Percentiles rank a stretch among this genome's conserved stretches.
Conservation (phyloP, 345 rosid genomes). For the Chamaenerion angustifolium region DNA sequence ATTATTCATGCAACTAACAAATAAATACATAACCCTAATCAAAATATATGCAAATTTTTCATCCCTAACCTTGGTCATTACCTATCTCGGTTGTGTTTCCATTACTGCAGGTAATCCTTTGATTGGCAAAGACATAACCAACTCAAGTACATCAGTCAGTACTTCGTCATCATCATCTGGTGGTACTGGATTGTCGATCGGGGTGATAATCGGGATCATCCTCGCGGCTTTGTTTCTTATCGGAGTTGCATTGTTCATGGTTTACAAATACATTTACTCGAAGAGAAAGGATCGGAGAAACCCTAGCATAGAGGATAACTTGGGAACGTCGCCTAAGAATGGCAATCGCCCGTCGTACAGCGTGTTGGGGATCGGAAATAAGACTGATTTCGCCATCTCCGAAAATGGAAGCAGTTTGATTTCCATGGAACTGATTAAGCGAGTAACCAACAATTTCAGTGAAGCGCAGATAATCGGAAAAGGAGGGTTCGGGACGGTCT, state of each 20-base stretch:
- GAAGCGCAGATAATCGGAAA: slow-evolving; percentile 51
- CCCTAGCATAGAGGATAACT: slow-evolving; percentile 5
- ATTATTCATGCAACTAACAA: too few relatives aligned
- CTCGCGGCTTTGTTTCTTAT: slow-evolving; percentile 25
- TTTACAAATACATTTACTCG: slow-evolving; percentile 24
- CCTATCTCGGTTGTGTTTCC: too few relatives aligned
- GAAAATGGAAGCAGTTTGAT: slow-evolving; percentile 51
- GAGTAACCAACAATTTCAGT: slow-evolving; percentile 60
- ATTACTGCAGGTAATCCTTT: too few relatives aligned
- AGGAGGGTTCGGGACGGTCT: slow-evolving; percentile 91
- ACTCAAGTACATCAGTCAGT: too few relatives aligned
- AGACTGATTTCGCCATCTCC: slow-evolving; percentile 25
- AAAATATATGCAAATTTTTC: too few relatives aligned
- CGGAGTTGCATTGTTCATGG: slow-evolving; percentile 29
- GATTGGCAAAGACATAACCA: too few relatives aligned
- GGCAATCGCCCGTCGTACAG: slow-evolving; percentile 11
- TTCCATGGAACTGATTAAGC: slow-evolving; percentile 50
- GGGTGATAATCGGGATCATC: slow-evolving; percentile 29
- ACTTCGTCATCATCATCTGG: too few relatives aligned
- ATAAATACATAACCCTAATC: too few relatives aligned
- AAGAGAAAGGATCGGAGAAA: slow-evolving; percentile 16
- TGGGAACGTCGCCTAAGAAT: slow-evolving; percentile 16
- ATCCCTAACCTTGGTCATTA: too few relatives aligned
- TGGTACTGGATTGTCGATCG: slow-evolving; percentile 7
- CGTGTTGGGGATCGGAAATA: slow-evolving; percentile 24